Conservation (phyloP, 306 rosid species). For the barrel medic (Medicago truncatula) region DNA sequence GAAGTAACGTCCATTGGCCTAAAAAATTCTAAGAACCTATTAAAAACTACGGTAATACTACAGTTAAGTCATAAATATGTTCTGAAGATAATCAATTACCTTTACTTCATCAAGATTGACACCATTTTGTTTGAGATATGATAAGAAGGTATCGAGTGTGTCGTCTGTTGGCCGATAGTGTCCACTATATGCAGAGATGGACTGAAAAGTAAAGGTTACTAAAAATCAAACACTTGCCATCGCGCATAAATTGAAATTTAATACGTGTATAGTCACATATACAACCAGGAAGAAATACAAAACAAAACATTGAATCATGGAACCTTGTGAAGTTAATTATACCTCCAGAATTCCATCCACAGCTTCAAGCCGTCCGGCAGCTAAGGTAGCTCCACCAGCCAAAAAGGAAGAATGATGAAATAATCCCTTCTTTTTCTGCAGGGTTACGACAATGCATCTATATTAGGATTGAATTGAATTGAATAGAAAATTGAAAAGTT, state of each 20-base stretch:
- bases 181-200: constrained; percentile 93
- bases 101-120: constrained; percentile 75
- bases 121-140: constrained; percentile 74
- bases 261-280: neutral
- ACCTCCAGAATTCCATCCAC: constrained; percentile 83
- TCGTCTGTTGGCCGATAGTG: constrained; percentile 95
- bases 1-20: constrained; percentile 6
- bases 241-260: neutral
- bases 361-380: constrained; percentile 87
- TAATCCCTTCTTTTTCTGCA: constrained; percentile 82
- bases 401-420: constrained; percentile 94
- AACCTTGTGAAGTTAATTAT: neutral
- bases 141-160: constrained; percentile 61
- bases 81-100: constrained; percentile 56
- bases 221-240: constrained; percentile 43
- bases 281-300: neutral
- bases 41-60: neutral
- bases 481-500: neutral
- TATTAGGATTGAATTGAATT: constrained; percentile 1
- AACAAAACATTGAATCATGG: neutral
- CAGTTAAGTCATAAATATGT: constrained; percentile 4
- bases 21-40: no score
- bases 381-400: constrained; percentile 91
- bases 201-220: constrained; percentile 58
- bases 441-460: constrained; percentile 34